Evolutionary conservation across 192 early-diverging fungal genomes (phyloP), one percentile per base, ranked within the genome.

Genomic region (Backusella mclennaniae): DNA sequence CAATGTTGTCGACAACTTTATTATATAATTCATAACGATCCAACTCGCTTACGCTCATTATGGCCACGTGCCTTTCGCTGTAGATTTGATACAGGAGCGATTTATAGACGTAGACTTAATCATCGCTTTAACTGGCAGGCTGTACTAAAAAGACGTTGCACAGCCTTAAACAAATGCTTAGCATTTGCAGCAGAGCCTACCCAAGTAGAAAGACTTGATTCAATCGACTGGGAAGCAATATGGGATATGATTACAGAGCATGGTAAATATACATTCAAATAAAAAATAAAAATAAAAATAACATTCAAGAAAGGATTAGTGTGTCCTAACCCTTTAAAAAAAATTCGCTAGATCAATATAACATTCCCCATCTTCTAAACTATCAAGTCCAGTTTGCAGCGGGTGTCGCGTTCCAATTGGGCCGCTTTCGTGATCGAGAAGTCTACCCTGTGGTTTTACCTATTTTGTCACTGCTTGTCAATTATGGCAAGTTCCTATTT

Each of bases 171-270:
- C 4, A 35, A 35, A 36, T 79, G 77, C 53, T 29, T 41, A 26
- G 23, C 69, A 6, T 82, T 74, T 77, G 67, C 73, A 29, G 4
- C 29, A 6, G 26, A 53, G 11, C 69, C 68, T 35, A 75, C 74
- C 35, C 21, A 75, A 49, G 31, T 39, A 15, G 35, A 42, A 12
- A 26, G 35, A 53, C 53, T 82, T 17, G 53, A 72, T 21, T 42
- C 29, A n/a, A 73, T 83, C 15, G 69, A 73, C n/a, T 83, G 77
- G 77, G 67, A 79, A 70, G 69, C 73, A 26, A 41, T 79, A 15
- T 83, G 82, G 82, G 82, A 83, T 67, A 83, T 83, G 77, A 79
- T 83, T n/a, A 77, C 82, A 14, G 82, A 83, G 53, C 82, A 83
- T 74, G 82, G 82, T 83, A 77, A 71, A 38, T 71, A 69, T 17